phyloP scores from a whole-genome alignment of 495 filamentous ascomycete genomes.

The Trichoderma orchidacearum region DNA sequence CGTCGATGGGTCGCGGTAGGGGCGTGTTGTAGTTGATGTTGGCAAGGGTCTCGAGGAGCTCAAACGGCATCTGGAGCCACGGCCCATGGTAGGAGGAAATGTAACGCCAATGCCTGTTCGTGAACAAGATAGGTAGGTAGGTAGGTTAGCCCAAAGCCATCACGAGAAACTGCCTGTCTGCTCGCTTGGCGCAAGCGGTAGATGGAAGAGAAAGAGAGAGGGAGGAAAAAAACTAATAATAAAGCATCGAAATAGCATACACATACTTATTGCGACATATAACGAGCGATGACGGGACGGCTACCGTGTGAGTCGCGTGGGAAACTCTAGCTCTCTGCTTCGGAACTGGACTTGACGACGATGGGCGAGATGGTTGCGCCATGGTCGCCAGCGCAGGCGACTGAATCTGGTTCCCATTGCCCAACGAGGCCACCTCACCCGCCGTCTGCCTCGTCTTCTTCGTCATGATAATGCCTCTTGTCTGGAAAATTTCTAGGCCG shows the following conservation, averaged over 20 bases:
- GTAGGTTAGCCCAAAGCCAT: no score
- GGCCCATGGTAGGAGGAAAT: slow-evolving; percentile 76
- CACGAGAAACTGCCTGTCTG: no score
- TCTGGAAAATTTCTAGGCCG: background rate
- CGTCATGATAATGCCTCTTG: background rate
- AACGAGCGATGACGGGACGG: slow-evolving; percentile 37
- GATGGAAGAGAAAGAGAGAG: background rate
- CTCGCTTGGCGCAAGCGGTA: no score
- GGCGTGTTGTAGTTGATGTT: slow-evolving; percentile 65
- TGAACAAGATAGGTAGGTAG: background rate
- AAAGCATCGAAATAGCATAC: background rate
- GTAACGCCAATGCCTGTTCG: slow-evolving; percentile 60
- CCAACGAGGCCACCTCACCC: background rate
- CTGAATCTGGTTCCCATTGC: background rate
- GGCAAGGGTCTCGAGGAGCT: slow-evolving; percentile 65
- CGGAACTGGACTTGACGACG: background rate
- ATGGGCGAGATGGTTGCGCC: background rate
- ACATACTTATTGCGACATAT: slow-evolving; percentile 63
- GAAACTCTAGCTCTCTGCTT: background rate
- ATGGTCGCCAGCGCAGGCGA: background rate
- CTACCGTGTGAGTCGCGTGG: background rate
- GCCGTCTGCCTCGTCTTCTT: background rate
- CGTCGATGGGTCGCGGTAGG: slow-evolving; percentile 62
- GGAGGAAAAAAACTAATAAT: background rate
- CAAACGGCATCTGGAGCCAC: slow-evolving; percentile 75